Base-by-base conservation (phyloP, 140 eudicot species). In the Bidens hawaiensis region DNA sequence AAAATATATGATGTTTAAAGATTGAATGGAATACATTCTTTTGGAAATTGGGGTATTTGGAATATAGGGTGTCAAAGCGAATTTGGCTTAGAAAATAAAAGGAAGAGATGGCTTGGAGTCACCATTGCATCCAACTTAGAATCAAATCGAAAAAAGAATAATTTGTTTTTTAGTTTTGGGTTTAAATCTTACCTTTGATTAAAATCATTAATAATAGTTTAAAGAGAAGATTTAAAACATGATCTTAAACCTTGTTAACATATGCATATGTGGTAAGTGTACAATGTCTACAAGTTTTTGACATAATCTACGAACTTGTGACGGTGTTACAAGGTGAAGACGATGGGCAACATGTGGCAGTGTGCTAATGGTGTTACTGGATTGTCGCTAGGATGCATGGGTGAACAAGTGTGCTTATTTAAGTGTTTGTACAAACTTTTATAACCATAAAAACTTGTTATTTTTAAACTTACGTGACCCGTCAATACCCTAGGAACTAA, bases 21-120 rank as follows among this genome's bases (percentile, higher is more conserved):
- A 73, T 66, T 58, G 50, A 28, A 73, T 57, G 41, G 78, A 66
- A 73, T 66, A 73, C 55, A 65, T 65, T 65, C 78, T 66, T n/a
- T n/a, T 73, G 64, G 42, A 55, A 56, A 33, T 73, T 65, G 67
- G 51, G 78, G 73, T 73, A 55, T 73, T 63, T 36, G 73, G 73
- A 73, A 73, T 58, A 48, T 73, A 56, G 33, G 61, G 78, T 66
- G 69, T 31, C 69, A 73, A 73, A 65, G 43, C 8, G 74, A 73
- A 73, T 47, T 58, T 73, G 74, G 55, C 69, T 57, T 46, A 15
- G 65, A 63, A 40, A 41, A 52, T 8, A 63, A 47, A 59, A 21
- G 60, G 61, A 48, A 40, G 62, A 70, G n/a, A n/a, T n/a, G n/a
- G n/a, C n/a, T n/a, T n/a, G n/a, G n/a, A n/a, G n/a, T n/a, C n/a